These are phyloP conservation scores for Kodamaea alishanica DNA, from an alignment of 1,139 yeast genomes.

Conservation along the genomic window DNA sequence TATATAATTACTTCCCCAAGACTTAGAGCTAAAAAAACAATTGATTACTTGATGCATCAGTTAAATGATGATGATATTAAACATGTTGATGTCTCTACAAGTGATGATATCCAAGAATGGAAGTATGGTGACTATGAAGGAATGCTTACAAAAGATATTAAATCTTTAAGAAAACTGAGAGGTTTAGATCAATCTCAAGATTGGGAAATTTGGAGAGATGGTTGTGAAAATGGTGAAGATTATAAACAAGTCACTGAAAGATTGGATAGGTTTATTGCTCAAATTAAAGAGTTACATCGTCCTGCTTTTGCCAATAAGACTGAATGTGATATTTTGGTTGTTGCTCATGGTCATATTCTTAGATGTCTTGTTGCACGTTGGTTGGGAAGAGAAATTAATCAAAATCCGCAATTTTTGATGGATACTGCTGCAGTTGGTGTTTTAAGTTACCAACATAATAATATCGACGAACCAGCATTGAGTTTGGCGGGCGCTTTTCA, in stretches of 20 bases:
- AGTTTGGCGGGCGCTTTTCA: slow-evolving; percentile 75
- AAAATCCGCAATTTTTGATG: slow-evolving; percentile 74
- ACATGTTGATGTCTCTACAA: slow-evolving; percentile 46
- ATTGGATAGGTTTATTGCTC: slow-evolving; percentile 63
- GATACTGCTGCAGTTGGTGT: slow-evolving; percentile 98
- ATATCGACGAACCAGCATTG: slow-evolving; percentile 81
- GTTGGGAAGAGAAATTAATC: slow-evolving; percentile 57
- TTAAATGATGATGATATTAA: slow-evolving; percentile 47
- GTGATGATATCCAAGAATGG: slow-evolving; percentile 84
- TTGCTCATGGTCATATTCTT: slow-evolving; percentile 91
- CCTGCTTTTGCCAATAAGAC: slow-evolving; percentile 51
- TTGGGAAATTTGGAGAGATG: slow-evolving; percentile 90
- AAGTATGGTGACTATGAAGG: slow-evolving; percentile 97
- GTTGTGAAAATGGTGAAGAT: slow-evolving; percentile 87
- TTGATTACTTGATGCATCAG: slow-evolving; percentile 49
- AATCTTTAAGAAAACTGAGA: slow-evolving; percentile 51
- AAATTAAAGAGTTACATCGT: slow-evolving; percentile 60
- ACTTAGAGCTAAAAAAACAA: slow-evolving; percentile 71
- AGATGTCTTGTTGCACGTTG: slow-evolving; percentile 88
- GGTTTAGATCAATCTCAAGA: slow-evolving; percentile 51
- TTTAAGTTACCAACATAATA: slow-evolving; percentile 82
- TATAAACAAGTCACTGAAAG: slow-evolving; percentile 62
- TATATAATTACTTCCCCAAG: slow-evolving; percentile 78
- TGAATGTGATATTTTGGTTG: slow-evolving; percentile 71
- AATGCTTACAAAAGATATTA: slow-evolving; percentile 61